Evolutionary conservation across 805 yeast species (phyloP), one percentile per base, ranked within the genome.

Genomic region (Pichia kluyveri): DNA sequence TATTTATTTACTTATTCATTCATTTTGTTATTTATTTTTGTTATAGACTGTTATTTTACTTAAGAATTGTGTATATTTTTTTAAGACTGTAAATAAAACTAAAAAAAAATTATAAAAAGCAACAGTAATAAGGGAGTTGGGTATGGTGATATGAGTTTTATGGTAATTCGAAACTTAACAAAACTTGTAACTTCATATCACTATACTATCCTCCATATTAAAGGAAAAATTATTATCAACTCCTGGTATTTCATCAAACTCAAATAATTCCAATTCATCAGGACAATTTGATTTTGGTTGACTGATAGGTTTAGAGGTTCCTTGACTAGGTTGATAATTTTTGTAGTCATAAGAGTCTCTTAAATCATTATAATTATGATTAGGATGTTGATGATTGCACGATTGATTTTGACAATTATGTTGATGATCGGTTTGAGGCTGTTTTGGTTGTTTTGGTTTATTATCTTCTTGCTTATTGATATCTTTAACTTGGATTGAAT

Each of bases 161-260:
- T 14, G 12, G n/a, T 17, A 11, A 34, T 23, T 17, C 34, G 23
- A 26, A 34, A 15, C 31, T 8, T 27, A 7, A 9, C 28, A 40
- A n/a, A 9, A n/a, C 4, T 5, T 11, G 4, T 18, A 18, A 45
- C 23, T 34, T 41, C 39, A 48, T 23, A 48, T 44, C 6, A 48
- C 51, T 9, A 48, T 41, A 44, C 51, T 44, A 17, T 48, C 47
- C n/a, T 48, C 51, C 47, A 48, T 44, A 15, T 48, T 43, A 34
- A 48, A 48, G 2, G 47, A 39, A 31, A 48, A 48, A 28, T 41
- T 41, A 10, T 40, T 32, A 48, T 44, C 51, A 18, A 41, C 47
- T 2, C 18, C 38, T 4, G 37, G 37, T 32, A 32, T 32, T 32
- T 41, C 51, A 31, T 44, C 39, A 38, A 44, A 48, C 37, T 48